Evolutionary conservation across 139 green algal species (phyloP).

Genomic region (Ulvella scutata): DNA sequence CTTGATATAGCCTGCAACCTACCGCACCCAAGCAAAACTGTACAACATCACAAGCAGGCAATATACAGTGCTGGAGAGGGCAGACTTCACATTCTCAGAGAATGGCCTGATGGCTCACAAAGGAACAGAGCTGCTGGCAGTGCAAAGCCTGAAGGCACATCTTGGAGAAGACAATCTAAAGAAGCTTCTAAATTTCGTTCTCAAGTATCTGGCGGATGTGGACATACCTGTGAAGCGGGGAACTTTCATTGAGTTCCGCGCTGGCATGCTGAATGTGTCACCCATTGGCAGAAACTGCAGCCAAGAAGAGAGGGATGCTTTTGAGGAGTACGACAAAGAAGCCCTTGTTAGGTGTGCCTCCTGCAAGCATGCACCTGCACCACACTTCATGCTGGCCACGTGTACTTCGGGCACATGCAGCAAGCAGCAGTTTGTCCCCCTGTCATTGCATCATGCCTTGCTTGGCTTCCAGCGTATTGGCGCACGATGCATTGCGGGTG

Average conservation of each 20-base stretch:
- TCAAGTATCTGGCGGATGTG: slow-evolving; percentile 89
- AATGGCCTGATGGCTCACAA: slow-evolving; percentile 96
- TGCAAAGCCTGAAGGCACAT: slow-evolving; percentile 39
- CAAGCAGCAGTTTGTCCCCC: background rate
- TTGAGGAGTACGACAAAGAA: slow-evolving; percentile 76
- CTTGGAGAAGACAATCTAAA: slow-evolving; percentile 77
- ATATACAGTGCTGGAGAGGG: slow-evolving; percentile 46
- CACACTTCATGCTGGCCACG: too few relatives aligned
- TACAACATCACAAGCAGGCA: background rate
- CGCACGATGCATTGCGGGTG: too few relatives aligned
- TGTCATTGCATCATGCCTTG: too few relatives aligned
- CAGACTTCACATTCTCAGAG: slow-evolving; percentile 94
- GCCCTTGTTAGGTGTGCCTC: slow-evolving; percentile 51
- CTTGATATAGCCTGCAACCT: too few relatives aligned
- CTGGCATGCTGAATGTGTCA: slow-evolving; percentile 96
- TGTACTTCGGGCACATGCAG: too few relatives aligned
- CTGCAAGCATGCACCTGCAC: background rate
- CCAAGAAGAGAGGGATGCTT: slow-evolving; percentile 90
- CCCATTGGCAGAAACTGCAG: slow-evolving; percentile 96
- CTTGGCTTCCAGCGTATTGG: too few relatives aligned
- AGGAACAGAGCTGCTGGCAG: slow-evolving; percentile 43
- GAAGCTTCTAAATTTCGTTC: slow-evolving; percentile 80
- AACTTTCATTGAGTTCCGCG: slow-evolving; percentile 98
- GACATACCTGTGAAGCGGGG: slow-evolving; percentile 97
- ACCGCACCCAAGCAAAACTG: too few relatives aligned